phyloP scores from a whole-genome alignment of 768 basidiomycete species.

The Leccinum barrowsii region DNA sequence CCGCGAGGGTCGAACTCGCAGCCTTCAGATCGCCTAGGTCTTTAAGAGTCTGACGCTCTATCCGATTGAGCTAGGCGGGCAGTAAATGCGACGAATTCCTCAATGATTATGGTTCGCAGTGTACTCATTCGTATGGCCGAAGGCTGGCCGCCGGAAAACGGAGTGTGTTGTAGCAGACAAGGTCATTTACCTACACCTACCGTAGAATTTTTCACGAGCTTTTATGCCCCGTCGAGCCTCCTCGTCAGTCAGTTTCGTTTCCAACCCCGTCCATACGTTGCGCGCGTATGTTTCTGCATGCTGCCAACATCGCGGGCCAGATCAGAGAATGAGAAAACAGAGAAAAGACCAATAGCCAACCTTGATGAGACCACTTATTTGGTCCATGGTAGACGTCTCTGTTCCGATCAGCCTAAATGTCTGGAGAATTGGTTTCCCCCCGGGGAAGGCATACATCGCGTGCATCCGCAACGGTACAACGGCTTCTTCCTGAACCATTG shows the following conservation, averaged over 20 bases:
- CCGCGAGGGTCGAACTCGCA: conserved; percentile 65
- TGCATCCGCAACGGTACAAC: conserved; percentile 60
- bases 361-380: conserved; percentile 51
- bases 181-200: conserved; percentile 7
- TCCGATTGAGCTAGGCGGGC: conserved; percentile 68
- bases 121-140: too few relatives aligned
- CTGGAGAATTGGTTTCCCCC: conserved; percentile 45
- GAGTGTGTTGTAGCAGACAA: background rate
- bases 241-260: conserved; percentile 64
- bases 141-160: background rate
- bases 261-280: conserved; percentile 52
- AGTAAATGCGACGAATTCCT: background rate
- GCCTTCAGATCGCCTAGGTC: conserved; percentile 49
- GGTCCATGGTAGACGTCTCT: conserved; percentile 49
- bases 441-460: conserved; percentile 59
- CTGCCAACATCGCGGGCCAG: conserved; percentile 47
- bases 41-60: conserved; percentile 65
- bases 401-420: conserved; percentile 62
- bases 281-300: conserved; percentile 63
- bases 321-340: conserved; percentile 28
- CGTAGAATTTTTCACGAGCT: conserved; percentile 50
- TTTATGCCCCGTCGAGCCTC: conserved; percentile 57
- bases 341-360: conserved; percentile 34
- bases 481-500: conserved; percentile 66
- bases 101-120: background rate